Evolutionary conservation across 1,284 basidiomycete genomes (phyloP).

Genomic region (Apiotrichum mycotoxinovorans): DNA sequence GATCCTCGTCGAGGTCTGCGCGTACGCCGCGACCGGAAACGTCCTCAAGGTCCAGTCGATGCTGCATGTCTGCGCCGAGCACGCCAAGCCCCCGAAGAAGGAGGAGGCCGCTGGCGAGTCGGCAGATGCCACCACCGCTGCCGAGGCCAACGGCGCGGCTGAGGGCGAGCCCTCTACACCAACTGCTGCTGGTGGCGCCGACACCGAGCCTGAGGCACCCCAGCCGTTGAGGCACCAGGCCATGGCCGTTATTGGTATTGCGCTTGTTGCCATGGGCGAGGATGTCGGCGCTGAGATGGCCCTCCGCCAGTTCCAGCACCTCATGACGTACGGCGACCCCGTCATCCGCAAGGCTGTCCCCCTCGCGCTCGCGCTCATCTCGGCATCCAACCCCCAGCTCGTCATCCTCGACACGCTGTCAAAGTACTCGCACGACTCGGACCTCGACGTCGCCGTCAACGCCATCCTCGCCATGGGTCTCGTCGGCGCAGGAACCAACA

Average conservation of each 20-base stretch:
- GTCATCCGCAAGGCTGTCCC: conserved; percentile 91
- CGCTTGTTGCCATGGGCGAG: conserved; percentile 96
- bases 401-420: conserved; percentile 94
- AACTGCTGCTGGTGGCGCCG: conserved; percentile 14
- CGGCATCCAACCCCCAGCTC: conserved; percentile 93
- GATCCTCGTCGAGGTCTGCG: conserved; percentile 89
- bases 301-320: conserved; percentile 89
- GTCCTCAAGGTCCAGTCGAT: conserved; percentile 91
- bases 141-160: conserved; percentile 16
- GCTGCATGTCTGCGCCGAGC: conserved; percentile 91
- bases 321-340: conserved; percentile 99
- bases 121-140: conserved; percentile 13
- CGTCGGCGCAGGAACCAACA: conserved; percentile 96
- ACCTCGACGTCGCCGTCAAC: conserved; percentile 91
- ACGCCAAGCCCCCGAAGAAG: conserved; percentile 55
- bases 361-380: conserved; percentile 89
- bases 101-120: conserved; percentile 31
- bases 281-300: conserved; percentile 98
- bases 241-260: conserved; percentile 90
- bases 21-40: conserved; percentile 93
- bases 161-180: conserved; percentile 4
- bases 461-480: conserved; percentile 99
- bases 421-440: conserved; percentile 99
- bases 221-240: conserved; percentile 81
- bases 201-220: conserved; percentile 46